Evolutionary conservation across 495 filamentous ascomycete genomes (phyloP), one percentile per base, ranked within the genome.

Genomic region (Talaromyces thailandensis): DNA sequence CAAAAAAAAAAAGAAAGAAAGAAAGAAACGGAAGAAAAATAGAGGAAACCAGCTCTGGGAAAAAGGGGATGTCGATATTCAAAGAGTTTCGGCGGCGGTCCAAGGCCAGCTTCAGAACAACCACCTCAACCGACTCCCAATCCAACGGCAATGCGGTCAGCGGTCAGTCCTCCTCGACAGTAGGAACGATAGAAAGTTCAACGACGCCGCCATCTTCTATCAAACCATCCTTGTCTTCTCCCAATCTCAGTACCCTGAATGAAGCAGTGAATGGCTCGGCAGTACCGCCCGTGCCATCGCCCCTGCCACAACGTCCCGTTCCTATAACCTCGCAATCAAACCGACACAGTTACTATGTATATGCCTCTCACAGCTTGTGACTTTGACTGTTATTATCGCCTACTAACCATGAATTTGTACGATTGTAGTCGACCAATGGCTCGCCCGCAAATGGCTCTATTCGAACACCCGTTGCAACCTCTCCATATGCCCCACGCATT

Each of bases 401-500:
- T 60, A 18, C 23, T 26, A 28, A 43, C 14, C 58, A 16, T 14
- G 11, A 14, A 26, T 26, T 5, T 0, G 0, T 8, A 12, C 23
- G 1, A 32, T 9, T 45, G 40, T 58, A 79, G 76, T 72, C 72
- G 26, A 72, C 73, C 57, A 77, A 72, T 58, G 62, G 69, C 2
- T 69, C 84, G 2, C 86, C 88, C 24, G 70, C 81, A 58, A 81
- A 82, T 67, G 76, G 79, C 35, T 79, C 70, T 58, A 74, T 71
- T 56, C 76, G 76, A 35, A 76, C 84, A 56, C 76, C 79, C 57
- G 73, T 81, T 58, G 82, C 82, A 2, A 81, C 84, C 9, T 95
- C 92, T 21, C 85, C 87, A 55, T 92, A 89, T 73, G 88, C 90
- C 25, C 92, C 92, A 12, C 81, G 84, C 60, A 82, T 96, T 21